Base-by-base conservation (phyloP, 169 alveolate genomes). In the Plasmodium malariae region DNA sequence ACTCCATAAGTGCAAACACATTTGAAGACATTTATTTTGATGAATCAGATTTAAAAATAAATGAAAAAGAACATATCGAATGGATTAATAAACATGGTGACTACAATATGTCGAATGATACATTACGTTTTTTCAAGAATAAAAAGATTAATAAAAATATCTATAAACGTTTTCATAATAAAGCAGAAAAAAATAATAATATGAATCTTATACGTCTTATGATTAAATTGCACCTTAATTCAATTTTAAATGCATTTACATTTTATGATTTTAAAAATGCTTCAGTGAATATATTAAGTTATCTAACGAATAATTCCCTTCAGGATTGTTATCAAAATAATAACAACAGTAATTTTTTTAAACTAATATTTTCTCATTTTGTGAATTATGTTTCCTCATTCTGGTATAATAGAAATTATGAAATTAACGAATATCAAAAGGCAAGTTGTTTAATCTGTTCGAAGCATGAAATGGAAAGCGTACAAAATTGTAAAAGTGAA, bases 151-250 rank as follows among this genome's bases (percentile, higher is more conserved):
- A 62, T 12, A 78, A 28, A 30, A 62, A 48, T 26, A 60, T 78
- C 26, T 55, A 62, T 26, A 78, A 63, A 55, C 60, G 68, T 45
- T 78, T 63, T 78, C 89, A 68, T 45, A 2, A 36, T 34, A 65
- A 78, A 37, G 24, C 32, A 28, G 70, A 65, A 48, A 62, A 55
- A 54, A 60, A 63, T 45, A 62, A 63, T 62, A 43, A 48, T 28
- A 7, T 32, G 32, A 62, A 78, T 63, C 51, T 78, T 48, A 51
- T 78, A 54, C 30, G 48, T n/a, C 68, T 62, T 36, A 62, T 78
- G 45, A 78, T 78, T 45, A 78, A 78, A 45, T 28, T 78, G 78
- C 28, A 78, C 48, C 63, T 62, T 62, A 78, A 62, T 78, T 67
- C 89, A 14, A n/a, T 34, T 36, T 40, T 37, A 26, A 65, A 54